A percentile compares a stretch with the other conserved stretches of the same genome.
Evolutionary conservation across 148 eudicot species (phyloP).

Genomic region (Rhododendron griersonianum): DNA sequence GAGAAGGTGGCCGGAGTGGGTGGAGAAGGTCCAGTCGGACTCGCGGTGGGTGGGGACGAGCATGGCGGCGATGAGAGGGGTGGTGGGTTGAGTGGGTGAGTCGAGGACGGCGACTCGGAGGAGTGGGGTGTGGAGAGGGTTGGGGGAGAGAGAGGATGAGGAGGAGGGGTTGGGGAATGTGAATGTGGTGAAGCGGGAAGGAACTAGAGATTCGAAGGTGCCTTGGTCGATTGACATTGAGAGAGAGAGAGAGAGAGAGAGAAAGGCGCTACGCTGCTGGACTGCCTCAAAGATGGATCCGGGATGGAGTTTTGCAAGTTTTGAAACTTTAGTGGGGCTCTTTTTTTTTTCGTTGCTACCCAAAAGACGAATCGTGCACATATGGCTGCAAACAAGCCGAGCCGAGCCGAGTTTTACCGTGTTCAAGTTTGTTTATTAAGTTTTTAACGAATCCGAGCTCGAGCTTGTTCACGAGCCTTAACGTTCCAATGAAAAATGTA

Average conservation of each 20-base stretch:
- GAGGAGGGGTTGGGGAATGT: conserved; percentile 43
- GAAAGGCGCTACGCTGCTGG: no score
- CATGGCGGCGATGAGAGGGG: conserved; percentile 53
- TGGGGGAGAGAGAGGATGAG: background rate
- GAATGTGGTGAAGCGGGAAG: conserved; percentile 69
- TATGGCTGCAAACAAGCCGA: no score
- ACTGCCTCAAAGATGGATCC: no score
- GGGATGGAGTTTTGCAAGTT: no score
- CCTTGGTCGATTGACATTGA: conserved; percentile 34
- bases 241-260: background rate
- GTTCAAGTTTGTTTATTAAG: no score
- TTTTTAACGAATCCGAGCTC: no score
- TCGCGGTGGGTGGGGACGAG: conserved; percentile 68
- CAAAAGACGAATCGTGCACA: no score
- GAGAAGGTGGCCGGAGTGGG: conserved; percentile 70
- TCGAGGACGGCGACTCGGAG: conserved; percentile 78
- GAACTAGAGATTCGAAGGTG: conserved; percentile 44
- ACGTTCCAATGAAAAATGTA: no score
- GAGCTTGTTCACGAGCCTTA: no score
- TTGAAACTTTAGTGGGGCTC: no score
- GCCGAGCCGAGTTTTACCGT: no score
- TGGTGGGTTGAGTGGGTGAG: conserved; percentile 40
- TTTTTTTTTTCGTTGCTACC: no score
- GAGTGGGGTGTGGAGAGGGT: conserved; percentile 27
- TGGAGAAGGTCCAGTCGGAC: conserved; percentile 78